Conservation (phyloP, 23 red algal genomes). For the Gracilaria domingensis region DNA sequence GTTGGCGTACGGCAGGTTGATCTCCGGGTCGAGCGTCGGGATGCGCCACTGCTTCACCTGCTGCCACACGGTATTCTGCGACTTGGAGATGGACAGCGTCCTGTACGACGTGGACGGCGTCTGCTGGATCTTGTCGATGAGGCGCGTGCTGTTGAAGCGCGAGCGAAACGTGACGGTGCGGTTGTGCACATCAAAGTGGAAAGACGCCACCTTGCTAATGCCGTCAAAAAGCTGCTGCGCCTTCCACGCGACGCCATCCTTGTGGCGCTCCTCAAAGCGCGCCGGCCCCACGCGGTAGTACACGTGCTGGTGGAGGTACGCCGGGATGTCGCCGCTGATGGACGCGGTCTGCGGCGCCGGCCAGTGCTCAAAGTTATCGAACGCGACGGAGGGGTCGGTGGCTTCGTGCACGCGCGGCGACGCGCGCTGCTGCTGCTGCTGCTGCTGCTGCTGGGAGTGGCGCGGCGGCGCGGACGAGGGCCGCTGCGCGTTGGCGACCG, state of each 20-base stretch:
- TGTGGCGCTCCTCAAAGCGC: conserved; percentile 37
- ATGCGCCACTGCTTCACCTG: background rate
- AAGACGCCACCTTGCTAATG: conserved; percentile 25
- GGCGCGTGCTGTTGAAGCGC: conserved; percentile 1
- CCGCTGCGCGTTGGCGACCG: background rate
- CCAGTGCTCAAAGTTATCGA: conserved; percentile 11
- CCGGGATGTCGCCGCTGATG: conserved; percentile 36
- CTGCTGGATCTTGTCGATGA: background rate
- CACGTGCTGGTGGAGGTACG: conserved; percentile 27
- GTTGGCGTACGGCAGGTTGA: conserved; percentile 10
- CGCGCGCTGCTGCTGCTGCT: background rate
- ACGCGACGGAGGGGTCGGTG: conserved; percentile 22
- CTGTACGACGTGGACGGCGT: background rate
- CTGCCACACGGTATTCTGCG: background rate
- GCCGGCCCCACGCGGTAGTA: conserved; percentile 57
- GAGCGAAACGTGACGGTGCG: conserved; percentile 35
- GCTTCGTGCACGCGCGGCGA: background rate
- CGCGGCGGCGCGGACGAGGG: background rate
- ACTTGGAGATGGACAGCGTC: background rate
- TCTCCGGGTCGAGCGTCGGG: background rate
- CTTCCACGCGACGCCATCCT: background rate
- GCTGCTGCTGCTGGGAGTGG: background rate
- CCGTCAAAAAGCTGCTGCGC: conserved; percentile 64
- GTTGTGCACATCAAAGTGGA: conserved; percentile 21
- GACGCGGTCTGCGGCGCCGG: background rate